Evolutionary conservation across 2,329 filamentous ascomycete species (phyloP), one percentile per base, ranked within the genome.

Genomic region (Dryadomyces quercivorus): DNA sequence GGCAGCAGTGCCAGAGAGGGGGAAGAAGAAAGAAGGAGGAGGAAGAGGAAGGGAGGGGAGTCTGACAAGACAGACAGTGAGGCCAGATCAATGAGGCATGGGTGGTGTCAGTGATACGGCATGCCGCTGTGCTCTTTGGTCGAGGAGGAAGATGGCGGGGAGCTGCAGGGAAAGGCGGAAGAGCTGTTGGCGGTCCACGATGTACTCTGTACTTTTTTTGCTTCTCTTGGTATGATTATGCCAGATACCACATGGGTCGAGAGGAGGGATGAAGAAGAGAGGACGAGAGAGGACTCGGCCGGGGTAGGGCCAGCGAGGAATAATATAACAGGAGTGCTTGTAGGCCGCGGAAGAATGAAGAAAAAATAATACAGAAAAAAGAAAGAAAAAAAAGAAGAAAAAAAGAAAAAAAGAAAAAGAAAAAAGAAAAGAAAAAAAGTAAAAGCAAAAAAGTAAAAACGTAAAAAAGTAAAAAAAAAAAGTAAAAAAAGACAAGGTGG

Each of bases 41-140:
- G 45, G 5, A 49, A 47, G 16, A 51, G 22, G 18, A 45, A 48
- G 34, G 26, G 31, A 15, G 36, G 51, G 22, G n/a, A 40, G 52
- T 49, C 45, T 36, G 22, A 21, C 38, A 46, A 51, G 44, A 36
- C 20, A 46, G 36, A 34, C 31, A 50, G 50, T 16, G 13, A 50
- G 43, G 49, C 73, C 72, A 63, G 67, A 64, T 70, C 64, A 70
- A 69, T 68, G 69, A 67, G 70, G 66, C 67, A 69, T 69, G 67
- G 66, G 66, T 65, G 64, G 66, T 31, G 26, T 65, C 65, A 67
- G 74, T 76, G 64, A 69, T 70, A 77, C 75, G 65, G 65, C 70
- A 74, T 74, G 69, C 70, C 69, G 71, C 68, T 69, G 67, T 73
- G 70, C 63, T 69, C 68, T 68, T 31, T 70, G 65, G 66, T 66